phyloP scores from a whole-genome alignment of 257 asterid species.

The Paulownia fortunei region DNA sequence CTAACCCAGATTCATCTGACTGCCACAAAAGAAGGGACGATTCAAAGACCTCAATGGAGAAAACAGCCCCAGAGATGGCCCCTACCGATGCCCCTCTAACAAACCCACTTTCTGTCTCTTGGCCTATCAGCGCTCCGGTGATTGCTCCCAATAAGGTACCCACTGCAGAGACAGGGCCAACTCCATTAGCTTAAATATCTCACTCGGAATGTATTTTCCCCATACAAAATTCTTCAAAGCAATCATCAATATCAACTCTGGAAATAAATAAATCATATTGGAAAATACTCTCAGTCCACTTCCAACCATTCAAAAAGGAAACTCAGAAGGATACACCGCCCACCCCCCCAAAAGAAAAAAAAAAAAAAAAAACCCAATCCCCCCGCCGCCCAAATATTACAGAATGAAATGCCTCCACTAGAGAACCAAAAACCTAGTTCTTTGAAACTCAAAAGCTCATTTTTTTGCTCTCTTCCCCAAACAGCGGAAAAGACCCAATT shows the following conservation, averaged over 20 bases:
- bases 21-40: conserved; percentile 84
- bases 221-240: not conserved
- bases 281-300: not conserved
- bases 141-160: conserved; percentile 92
- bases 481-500: conserved; percentile 21
- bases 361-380: no score
- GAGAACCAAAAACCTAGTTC: no score
- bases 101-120: conserved; percentile 94
- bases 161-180: conserved; percentile 50
- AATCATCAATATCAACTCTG: not conserved
- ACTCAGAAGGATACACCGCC: not conserved
- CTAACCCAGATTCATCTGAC: conserved; percentile 89
- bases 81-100: conserved; percentile 97
- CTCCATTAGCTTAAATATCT: not conserved
- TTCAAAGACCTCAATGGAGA: conserved; percentile 94
- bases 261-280: not conserved
- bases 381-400: no score
- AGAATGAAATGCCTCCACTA: no score
- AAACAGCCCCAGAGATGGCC: conserved; percentile 97
- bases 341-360: no score
- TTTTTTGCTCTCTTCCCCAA: not conserved
- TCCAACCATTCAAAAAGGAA: conserved; percentile 17
- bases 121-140: conserved; percentile 96
- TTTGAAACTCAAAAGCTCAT: not conserved
- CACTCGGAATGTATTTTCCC: no score